phyloP scores from a whole-genome alignment of 2,329 filamentous ascomycete species.

The Talaromyces sp. region DNA sequence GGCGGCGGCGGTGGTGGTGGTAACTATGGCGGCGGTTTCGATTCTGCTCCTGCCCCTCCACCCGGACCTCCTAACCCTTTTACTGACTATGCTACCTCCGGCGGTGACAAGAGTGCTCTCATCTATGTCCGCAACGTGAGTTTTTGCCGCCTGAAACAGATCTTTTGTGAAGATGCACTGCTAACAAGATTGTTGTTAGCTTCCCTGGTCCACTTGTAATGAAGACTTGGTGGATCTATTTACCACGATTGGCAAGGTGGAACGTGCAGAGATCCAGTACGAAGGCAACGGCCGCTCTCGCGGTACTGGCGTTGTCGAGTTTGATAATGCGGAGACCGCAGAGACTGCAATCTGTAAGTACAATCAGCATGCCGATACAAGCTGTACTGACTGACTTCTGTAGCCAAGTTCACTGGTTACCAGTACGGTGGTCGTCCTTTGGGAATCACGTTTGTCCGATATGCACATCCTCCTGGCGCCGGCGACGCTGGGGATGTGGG shows the following conservation, averaged over 20 bases:
- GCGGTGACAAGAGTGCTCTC: slow-evolving; percentile 72
- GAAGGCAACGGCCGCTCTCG: slow-evolving; percentile 93
- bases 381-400: not conserved
- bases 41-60: slow-evolving; percentile 39
- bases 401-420: slow-evolving; percentile 92
- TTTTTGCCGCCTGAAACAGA: slow-evolving; percentile 22
- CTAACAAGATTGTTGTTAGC: slow-evolving; percentile 45
- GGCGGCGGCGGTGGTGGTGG: slow-evolving; percentile 46
- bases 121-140: slow-evolving; percentile 98
- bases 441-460: slow-evolving; percentile 89
- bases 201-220: slow-evolving; percentile 98
- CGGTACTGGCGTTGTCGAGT: slow-evolving; percentile 93
- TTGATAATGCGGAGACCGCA: slow-evolving; percentile 74
- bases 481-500: slow-evolving; percentile 78
- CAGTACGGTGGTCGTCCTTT: slow-evolving; percentile 94
- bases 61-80: slow-evolving; percentile 73
- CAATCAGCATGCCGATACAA: not conserved
- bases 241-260: slow-evolving; percentile 95
- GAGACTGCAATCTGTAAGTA: slow-evolving; percentile 75
- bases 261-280: slow-evolving; percentile 98
- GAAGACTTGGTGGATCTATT: slow-evolving; percentile 96
- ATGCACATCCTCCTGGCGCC: slow-evolving; percentile 62
- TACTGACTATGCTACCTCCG: slow-evolving; percentile 84
- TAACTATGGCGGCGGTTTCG: slow-evolving; percentile 43
- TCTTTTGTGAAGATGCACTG: not conserved